Base-by-base conservation (phyloP, 108 stramenopile genomes). In the Asterionellopsis glacialis region DNA sequence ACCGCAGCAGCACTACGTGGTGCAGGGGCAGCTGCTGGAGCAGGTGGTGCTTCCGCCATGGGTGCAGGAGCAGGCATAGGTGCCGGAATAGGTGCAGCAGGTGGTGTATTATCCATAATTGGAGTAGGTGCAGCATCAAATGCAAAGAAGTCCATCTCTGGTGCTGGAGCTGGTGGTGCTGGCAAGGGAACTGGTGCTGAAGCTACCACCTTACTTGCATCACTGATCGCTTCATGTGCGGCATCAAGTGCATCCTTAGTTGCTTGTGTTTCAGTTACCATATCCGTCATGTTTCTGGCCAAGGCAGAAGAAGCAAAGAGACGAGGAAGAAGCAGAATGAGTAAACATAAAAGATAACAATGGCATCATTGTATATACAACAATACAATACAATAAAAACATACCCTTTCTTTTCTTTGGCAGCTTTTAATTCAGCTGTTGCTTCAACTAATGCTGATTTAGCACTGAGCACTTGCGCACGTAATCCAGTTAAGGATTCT, bases 401-500 rank as follows among this genome's bases (percentile, higher is more conserved):
- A 68, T 73, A 86, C 90, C 64, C 74, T 61, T 82, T 85, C 61
- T 80, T 79, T 26, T 84, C 91, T 67, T 80, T 71, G 41, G 80
- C 76, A 10, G 83, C 74, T 55, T 87, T 88, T 45, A 93, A 72
- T 45, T 75, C 76, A 13, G 73, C 82, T n/a, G 81, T 74, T 19
- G 86, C 73, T 47, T 90, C 91, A 2, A 80, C 48, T 45, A 93
- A 68, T 6, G 68, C 72, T 1, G 70, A 63, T 57, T 90, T 90
- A 11, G 79, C 65, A 25, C 82, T 72, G n/a, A 79, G 55, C 1
- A 93, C 84, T 56, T 88, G 68, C 50, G 72, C 73, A 23, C 86
- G 79, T 61, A 87, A 57, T 11, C 43, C 50, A 18, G 75, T 68
- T 54, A 93, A 74, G 49, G 84, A 72, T 19, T 57, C 51, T 11